A percentile compares a stretch with the other conserved stretches of the same genome.
These are phyloP conservation scores for Boletus barrowsii DNA, from an alignment of 768 basidiomycete species.

Conservation along the genomic window DNA sequence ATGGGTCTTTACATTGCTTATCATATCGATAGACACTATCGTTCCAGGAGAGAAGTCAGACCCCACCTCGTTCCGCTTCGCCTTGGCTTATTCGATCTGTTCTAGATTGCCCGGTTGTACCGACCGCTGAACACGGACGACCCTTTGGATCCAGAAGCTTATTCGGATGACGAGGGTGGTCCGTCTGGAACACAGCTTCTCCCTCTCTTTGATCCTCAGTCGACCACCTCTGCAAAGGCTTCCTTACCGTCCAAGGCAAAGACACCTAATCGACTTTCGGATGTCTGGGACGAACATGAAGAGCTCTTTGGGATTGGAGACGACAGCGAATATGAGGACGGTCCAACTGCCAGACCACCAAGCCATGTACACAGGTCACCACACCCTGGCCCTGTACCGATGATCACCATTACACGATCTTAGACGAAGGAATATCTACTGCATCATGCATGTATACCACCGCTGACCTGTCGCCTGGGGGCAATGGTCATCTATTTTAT, in stretches of 20 bases:
- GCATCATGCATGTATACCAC: slow-evolving; percentile 30
- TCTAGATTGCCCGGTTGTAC: slow-evolving; percentile 74
- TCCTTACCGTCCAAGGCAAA: slow-evolving; percentile 28
- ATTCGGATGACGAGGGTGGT: slow-evolving; percentile 41
- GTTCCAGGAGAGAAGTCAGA: slow-evolving; percentile 71
- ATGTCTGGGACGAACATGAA: slow-evolving; percentile 80
- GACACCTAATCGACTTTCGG: slow-evolving; percentile 40
- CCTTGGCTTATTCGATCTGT: background rate
- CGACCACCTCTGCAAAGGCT: slow-evolving; percentile 17
- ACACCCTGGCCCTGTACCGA: slow-evolving; percentile 19
- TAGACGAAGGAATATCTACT: slow-evolving; percentile 22
- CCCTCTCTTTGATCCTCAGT: slow-evolving; percentile 40
- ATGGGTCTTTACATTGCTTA: slow-evolving; percentile 66
- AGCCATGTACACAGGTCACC: background rate
- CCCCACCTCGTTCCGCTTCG: background rate
- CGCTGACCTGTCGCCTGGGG: slow-evolving; percentile 4
- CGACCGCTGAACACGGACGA: slow-evolving; percentile 59
- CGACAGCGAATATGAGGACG: slow-evolving; percentile 56
- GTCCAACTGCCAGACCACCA: slow-evolving; percentile 6
- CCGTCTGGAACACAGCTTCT: slow-evolving; percentile 53
- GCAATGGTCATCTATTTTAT: slow-evolving; percentile 12
- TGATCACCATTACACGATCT: slow-evolving; percentile 27
- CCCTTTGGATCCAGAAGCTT: slow-evolving; percentile 52
- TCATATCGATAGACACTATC: slow-evolving; percentile 71
- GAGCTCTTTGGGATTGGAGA: slow-evolving; percentile 69